Conservation (phyloP, 2,329 filamentous ascomycete species). For the Mycosphaerella sp. region DNA sequence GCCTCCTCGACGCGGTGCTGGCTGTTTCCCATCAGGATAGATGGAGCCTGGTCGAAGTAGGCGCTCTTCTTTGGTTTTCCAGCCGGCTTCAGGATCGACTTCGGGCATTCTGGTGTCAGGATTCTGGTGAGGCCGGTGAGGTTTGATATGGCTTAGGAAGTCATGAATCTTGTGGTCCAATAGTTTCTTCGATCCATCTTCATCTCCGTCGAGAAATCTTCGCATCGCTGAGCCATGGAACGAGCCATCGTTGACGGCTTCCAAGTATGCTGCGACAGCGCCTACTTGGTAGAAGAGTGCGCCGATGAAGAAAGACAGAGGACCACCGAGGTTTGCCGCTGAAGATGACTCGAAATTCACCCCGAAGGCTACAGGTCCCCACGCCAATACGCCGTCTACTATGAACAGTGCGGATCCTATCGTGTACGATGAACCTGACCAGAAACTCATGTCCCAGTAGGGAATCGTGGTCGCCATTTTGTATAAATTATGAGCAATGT, state of each 20-base stretch:
- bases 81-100: constrained; percentile 20
- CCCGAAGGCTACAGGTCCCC: constrained; percentile 22
- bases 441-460: constrained; percentile 32
- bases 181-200: constrained; percentile 26
- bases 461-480: constrained; percentile 28
- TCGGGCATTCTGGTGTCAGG: constrained; percentile 2
- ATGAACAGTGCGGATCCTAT: constrained; percentile 28
- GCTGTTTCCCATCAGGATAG: constrained; percentile 15
- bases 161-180: constrained; percentile 27
- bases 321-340: constrained; percentile 21
- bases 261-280: constrained; percentile 28
- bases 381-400: constrained; percentile 23
- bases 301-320: constrained; percentile 27
- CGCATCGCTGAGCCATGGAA: constrained; percentile 29
- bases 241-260: constrained; percentile 31
- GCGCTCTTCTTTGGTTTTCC: constrained; percentile 18
- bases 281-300: constrained; percentile 29
- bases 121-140: constrained; percentile 8
- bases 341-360: constrained; percentile 14
- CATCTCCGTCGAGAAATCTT: constrained; percentile 25
- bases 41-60: constrained; percentile 18
- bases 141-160: constrained; percentile 14
- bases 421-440: constrained; percentile 27
- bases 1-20: constrained; percentile 17
- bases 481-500: constrained; percentile 14